Evolutionary conservation across 345 rosid species (phyloP), one percentile per base, ranked within the genome.

Genomic region (Arabidopsis suecica): DNA sequence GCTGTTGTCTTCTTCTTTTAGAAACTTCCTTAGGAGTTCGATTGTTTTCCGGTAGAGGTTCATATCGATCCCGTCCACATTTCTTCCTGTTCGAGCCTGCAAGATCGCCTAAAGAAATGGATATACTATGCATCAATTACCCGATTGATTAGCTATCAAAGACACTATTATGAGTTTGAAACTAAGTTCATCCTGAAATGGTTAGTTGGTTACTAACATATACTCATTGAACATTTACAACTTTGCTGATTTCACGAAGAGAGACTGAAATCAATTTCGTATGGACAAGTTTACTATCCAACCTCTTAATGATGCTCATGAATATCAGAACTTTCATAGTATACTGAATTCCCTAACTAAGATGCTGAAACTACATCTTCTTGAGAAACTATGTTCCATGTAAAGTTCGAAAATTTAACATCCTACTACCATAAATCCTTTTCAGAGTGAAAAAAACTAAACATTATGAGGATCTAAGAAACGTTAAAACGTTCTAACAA

Each of bases 11-110:
- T 71, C 76, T 28, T n/a, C 57, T 50, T 41, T 47, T 42, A 78
- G 86, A 68, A 93, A 88, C 79, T 83, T 83, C 64, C 93, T 79
- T 32, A 94, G 57, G 25, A 88, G 86, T 72, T 82, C 87, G 44
- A 88, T 42, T 3, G 93, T 80, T 57, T 86, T 91, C n/a, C 78
- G 79, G 72, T 90, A 88, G 44, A 94, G 97, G 61, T 82, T 78
- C 25, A 94, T 85, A 71, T 91, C 96, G 18, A 88, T 83, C 66
- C 97, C 97, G 16, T 89, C 96, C 22, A 88, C 93, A 71, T 86
- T 90, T 80, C 97, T 84, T 42, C 93, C 96, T 10, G 85, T 90
- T 18, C 97, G 88, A 41, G 94, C 97, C 82, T 60, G 86, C 83
- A 90, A 80, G 40, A 88, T 68, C 9, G 82, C 92, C 97, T 90